Evolutionary conservation across 441 rosid genomes (phyloP).

Genomic region (Kokia cookei): DNA sequence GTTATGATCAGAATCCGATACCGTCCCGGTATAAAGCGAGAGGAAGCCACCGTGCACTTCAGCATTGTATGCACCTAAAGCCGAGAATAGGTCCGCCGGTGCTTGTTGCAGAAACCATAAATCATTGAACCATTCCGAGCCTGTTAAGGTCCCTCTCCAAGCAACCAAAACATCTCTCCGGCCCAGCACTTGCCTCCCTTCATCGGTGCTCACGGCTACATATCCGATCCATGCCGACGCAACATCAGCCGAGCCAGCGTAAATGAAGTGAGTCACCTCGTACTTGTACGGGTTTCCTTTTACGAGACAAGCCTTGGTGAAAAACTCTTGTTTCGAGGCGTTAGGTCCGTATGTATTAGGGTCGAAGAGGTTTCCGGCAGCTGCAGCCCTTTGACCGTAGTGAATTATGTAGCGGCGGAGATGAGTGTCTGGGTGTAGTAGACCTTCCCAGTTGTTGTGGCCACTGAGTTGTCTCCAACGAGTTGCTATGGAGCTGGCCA

Average conservation of each 20-base stretch:
- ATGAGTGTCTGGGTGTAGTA: slow-evolving; percentile 34
- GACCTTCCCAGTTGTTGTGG: slow-evolving; percentile 26
- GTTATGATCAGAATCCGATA: slow-evolving; percentile 12
- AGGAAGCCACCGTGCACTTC: slow-evolving; percentile 34
- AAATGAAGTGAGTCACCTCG: slow-evolving; percentile 14
- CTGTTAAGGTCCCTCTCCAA: neutral
- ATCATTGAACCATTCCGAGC: neutral
- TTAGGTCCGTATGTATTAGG: slow-evolving; percentile 3
- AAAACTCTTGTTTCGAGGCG: slow-evolving; percentile 22
- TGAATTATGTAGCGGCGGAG: slow-evolving; percentile 40
- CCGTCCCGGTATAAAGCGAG: slow-evolving; percentile 26
- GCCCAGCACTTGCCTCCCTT: neutral
- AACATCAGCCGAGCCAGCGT: neutral
- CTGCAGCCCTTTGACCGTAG: slow-evolving; percentile 32
- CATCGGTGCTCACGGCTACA: neutral
- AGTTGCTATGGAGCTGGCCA: neutral
- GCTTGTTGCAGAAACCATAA: neutral
- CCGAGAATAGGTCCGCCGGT: slow-evolving; percentile 24
- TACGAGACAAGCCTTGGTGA: slow-evolving; percentile 24
- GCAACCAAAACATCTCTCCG: neutral
- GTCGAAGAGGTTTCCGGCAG: slow-evolving; percentile 18
- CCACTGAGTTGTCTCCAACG: slow-evolving; percentile 42
- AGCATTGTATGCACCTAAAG: neutral
- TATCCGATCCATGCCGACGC: neutral
- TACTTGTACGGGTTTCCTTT: slow-evolving; percentile 29